Evolutionary conservation across 805 yeast species (phyloP), one percentile per base, ranked within the genome.

Genomic region (Cyberlindnera americana): DNA sequence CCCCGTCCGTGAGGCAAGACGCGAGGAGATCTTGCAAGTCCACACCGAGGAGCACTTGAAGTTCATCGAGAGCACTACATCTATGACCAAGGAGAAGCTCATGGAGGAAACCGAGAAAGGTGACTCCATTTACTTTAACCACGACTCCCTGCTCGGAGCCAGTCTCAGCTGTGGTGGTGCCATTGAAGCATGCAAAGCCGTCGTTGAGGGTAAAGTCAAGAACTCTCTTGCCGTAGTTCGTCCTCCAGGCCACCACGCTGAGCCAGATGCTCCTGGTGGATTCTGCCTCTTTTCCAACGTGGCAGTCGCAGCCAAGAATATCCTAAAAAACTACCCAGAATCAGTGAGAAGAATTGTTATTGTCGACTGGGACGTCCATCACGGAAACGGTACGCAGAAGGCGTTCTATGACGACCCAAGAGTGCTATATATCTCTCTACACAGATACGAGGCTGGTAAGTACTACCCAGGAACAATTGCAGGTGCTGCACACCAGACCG

Each of bases 241-340:
- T 49, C 99, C 99, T 2, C 99, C 99, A 0, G 99, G 99, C 6
- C 99, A 93, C 66, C 99, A 93, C 59, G 98, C 99, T 1, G 99
- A 95, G 57, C 99, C 99, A 2, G 93, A 87, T 50, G 70, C 89
- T 13, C 95, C 99, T 0, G 98, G 96, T 34, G 99, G 99, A 12
- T 93, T 93, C 60, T 93, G 99, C 65, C 68, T 93, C 33, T 93
- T 93, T 59, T 84, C 95, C 46, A 93, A 93, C 57, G 99, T 93
- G 18, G 96, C 98, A 0, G 96, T 93, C 15, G 98, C 99, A 2
- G 95, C 97, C 14, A 84, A 84, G 55, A 79, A 82, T 43, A 83
- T 90, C 47, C 65, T 93, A 41, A 80, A 80, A 50, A 71, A 75
- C 41, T 91, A 88, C 60, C 96, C 97, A 0, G 97, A 91, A 54